A percentile compares a stretch with the other conserved stretches of the same genome.
phyloP scores from a whole-genome alignment of 345 rosid species.

The Erysimum cheiranthoides region DNA sequence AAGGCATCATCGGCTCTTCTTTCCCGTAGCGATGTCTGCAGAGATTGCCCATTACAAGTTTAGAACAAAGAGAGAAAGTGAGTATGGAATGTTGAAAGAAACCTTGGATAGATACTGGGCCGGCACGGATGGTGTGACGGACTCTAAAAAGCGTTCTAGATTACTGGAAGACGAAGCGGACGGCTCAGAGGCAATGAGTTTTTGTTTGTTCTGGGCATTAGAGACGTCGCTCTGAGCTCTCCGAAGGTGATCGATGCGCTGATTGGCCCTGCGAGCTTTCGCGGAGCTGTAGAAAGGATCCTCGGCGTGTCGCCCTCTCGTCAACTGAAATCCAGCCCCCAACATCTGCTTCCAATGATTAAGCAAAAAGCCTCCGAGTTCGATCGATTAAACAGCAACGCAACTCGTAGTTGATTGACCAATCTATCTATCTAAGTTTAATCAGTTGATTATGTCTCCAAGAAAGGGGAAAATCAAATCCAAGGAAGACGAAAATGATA shows the following conservation, averaged over 20 bases:
- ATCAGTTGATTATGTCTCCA: conserved; percentile 10
- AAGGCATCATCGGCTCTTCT: conserved; percentile 46
- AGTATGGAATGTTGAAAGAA: not conserved
- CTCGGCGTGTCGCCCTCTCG: conserved; percentile 52
- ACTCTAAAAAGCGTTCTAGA: conserved; percentile 56
- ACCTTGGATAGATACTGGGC: conserved; percentile 61
- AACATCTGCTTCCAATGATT: conserved; percentile 44
- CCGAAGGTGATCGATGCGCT: conserved; percentile 47
- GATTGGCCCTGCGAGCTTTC: conserved; percentile 52
- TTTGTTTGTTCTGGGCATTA: conserved; percentile 33
- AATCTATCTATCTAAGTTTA: not conserved
- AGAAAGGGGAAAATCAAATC: conserved; percentile 26
- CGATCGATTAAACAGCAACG: conserved; percentile 5
- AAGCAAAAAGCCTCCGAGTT: not conserved
- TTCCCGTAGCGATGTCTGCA: conserved; percentile 55
- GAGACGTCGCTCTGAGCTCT: conserved; percentile 54
- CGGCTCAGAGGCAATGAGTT: conserved; percentile 25
- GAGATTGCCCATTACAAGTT: too few species aligned
- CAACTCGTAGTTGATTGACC: not conserved
- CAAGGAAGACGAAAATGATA: not conserved
- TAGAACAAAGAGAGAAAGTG: not conserved
- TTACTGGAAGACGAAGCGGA: conserved; percentile 49
- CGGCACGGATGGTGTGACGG: conserved; percentile 57
- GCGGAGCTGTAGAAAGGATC: conserved; percentile 51
- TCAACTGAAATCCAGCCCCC: conserved; percentile 57